Percentiles rank a stretch among this genome's conserved stretches.
Evolutionary conservation across 495 filamentous ascomycete genomes (phyloP).

Genomic region (Lindgomyces ingoldianus): DNA sequence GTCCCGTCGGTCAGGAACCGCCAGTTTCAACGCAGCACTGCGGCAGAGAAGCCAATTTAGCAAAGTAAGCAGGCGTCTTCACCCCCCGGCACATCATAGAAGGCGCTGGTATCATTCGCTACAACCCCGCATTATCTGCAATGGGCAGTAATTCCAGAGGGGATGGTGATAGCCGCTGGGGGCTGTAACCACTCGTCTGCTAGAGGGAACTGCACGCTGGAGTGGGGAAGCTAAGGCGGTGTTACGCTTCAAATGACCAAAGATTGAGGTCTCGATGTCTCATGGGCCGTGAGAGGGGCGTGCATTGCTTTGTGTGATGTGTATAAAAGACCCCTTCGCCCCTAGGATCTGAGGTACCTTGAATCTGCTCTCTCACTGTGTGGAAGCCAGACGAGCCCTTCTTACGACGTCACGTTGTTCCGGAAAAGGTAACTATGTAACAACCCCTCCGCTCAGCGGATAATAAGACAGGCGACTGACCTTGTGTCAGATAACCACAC

Average conservation of each 20-base stretch:
- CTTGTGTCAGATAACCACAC: conserved; percentile 22
- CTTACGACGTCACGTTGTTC: conserved; percentile 20
- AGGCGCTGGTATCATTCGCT: conserved; percentile 25
- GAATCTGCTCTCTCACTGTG: background rate
- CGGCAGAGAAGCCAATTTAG: conserved; percentile 5
- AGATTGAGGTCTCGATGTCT: conserved; percentile 12
- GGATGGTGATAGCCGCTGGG: conserved; percentile 17
- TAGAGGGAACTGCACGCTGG: background rate
- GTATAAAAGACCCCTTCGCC: conserved; percentile 14
- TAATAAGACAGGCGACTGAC: conserved; percentile 9
- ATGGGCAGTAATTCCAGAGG: conserved; percentile 15
- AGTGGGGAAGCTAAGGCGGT: conserved; percentile 35
- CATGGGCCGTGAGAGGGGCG: background rate
- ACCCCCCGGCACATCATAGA: background rate
- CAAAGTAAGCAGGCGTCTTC: conserved; percentile 18
- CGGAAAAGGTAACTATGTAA: conserved; percentile 16
- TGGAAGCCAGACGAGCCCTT: background rate
- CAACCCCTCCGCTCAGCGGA: background rate
- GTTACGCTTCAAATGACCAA: conserved; percentile 26
- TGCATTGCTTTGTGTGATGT: background rate
- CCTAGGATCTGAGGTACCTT: background rate
- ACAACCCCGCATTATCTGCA: conserved; percentile 29
- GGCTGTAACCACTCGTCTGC: conserved; percentile 8
- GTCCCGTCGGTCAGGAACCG: conserved; percentile 11
- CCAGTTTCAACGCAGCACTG: conserved; percentile 3